Base-by-base conservation (phyloP, 225 moss, liverwort and hornwort genomes). In the Polytrichum formosum region DNA sequence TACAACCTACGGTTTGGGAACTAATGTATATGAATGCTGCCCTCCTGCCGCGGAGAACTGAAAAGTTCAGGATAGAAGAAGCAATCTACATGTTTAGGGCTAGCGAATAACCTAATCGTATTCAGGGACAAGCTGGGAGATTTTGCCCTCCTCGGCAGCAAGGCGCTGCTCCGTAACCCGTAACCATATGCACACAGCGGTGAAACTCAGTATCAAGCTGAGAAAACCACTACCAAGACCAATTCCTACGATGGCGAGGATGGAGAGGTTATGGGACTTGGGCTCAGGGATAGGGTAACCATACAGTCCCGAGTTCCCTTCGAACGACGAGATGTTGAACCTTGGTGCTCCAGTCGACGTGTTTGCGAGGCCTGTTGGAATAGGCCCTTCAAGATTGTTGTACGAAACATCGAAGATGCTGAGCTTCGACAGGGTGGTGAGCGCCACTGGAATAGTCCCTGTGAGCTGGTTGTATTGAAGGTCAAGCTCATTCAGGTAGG, bases 141-240 rank as follows among this genome's bases (percentile, higher is more conserved):
- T 93, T 33, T 95, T 95, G 61, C 95, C 95, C 80, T 95, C 95
- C 77, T 95, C 95, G 0, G 95, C 95, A n/a, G 93, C 95, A 54
- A 89, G 84, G 19, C 91, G 86, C 73, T 93, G 95, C 84, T 95
- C 95, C 29, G 92, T 90, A 58, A 92, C 86, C 29, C 92, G 79
- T 73, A 97, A 64, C 96, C 96, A 97, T 67, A 90, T 79, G 31
- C 96, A 97, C 26, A 97, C 96, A 5, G 92, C 93, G 4, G 86
- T 81, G 58, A 97, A 97, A 80, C 96, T 97, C 64, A 97, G 69
- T 9, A 92, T 81, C 82, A 97, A 74, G 61, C 96, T 97, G 17
- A 93, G 80, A 70, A 97, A 84, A 21, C 96, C 96, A 63, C 93
- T 97, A 21, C 88, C 96, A 6, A 97, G 75, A 6, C 96, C 96